A percentile compares a stretch with the other conserved stretches of the same genome.
These are phyloP conservation scores for Ogataea thermomethanolica DNA, from an alignment of 805 yeast genomes.

Conservation along the genomic window DNA sequence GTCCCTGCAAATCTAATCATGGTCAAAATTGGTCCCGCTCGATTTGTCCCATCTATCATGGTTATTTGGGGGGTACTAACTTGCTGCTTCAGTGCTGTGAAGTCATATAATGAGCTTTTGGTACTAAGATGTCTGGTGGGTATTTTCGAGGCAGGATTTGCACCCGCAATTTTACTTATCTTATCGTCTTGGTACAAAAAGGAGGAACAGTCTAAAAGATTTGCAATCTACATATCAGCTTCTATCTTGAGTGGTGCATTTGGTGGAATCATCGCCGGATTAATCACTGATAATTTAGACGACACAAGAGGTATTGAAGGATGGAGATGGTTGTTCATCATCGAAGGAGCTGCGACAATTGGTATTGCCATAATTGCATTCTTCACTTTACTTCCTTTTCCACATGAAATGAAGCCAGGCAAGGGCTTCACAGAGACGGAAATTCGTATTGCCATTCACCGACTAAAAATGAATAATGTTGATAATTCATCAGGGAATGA, in stretches of 20 bases:
- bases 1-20: constrained; percentile 36
- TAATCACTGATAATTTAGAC: constrained; percentile 39
- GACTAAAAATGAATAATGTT: constrained; percentile 11
- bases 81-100: constrained; percentile 33
- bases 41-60: constrained; percentile 34
- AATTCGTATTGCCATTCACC: constrained; percentile 8
- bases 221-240: constrained; percentile 34
- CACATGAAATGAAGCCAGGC: constrained; percentile 13
- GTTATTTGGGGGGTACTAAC: constrained; percentile 38
- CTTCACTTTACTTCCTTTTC: constrained; percentile 22
- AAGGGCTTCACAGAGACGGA: constrained; percentile 11
- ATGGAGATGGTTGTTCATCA: constrained; percentile 51
- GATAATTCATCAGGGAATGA: constrained; percentile 9
- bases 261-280: constrained; percentile 35
- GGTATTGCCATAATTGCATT: constrained; percentile 25
- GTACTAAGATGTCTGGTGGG: constrained; percentile 39
- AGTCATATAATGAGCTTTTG: constrained; percentile 23
- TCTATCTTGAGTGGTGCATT: constrained; percentile 40
- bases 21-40: constrained; percentile 36
- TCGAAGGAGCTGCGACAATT: constrained; percentile 46
- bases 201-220: constrained; percentile 29
- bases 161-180: constrained; percentile 39
- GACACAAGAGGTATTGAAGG: constrained; percentile 47
- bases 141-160: constrained; percentile 40
- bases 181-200: constrained; percentile 39